phyloP scores from a whole-genome alignment of 495 filamentous ascomycete genomes.

The Mytilinidion resinicola region DNA sequence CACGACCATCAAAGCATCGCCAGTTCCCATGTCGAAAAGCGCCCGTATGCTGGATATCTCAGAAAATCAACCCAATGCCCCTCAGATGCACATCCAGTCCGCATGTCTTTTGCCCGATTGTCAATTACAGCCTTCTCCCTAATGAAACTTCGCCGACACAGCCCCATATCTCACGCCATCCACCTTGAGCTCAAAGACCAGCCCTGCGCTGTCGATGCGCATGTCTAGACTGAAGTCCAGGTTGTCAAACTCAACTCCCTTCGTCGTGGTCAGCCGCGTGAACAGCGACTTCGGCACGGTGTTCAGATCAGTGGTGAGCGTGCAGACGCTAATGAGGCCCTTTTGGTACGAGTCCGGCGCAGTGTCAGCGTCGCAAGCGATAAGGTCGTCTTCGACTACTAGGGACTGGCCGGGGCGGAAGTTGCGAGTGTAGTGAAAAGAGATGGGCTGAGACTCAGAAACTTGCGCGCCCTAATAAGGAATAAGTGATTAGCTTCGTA shows the following conservation, averaged over 20 bases:
- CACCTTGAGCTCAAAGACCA: conserved; percentile 67
- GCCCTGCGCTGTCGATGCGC: conserved; percentile 63
- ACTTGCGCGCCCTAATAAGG: conserved; percentile 54
- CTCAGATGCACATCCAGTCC: not conserved
- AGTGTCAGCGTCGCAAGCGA: conserved; percentile 59
- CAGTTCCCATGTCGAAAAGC: not conserved
- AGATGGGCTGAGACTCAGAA: conserved; percentile 58
- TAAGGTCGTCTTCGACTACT: conserved; percentile 66
- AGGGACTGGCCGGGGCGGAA: conserved; percentile 62
- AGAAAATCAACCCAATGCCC: not conserved
- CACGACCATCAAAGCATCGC: no score
- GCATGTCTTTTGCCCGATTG: not conserved
- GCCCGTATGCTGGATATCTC: not conserved
- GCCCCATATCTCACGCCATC: conserved; percentile 65
- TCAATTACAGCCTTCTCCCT: not conserved
- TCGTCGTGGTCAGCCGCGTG: conserved; percentile 61
- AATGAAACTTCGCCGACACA: conserved; percentile 67
- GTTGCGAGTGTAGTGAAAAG: conserved; percentile 74
- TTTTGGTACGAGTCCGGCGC: conserved; percentile 45
- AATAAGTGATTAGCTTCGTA: not conserved
- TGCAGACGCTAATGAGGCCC: conserved; percentile 59
- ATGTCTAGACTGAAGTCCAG: conserved; percentile 71
- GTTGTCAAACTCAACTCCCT: conserved; percentile 67
- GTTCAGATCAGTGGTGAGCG: conserved; percentile 66
- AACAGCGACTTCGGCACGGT: conserved; percentile 62